Base-by-base conservation (phyloP, 345 rosid species). In the Camelina sativa region DNA sequence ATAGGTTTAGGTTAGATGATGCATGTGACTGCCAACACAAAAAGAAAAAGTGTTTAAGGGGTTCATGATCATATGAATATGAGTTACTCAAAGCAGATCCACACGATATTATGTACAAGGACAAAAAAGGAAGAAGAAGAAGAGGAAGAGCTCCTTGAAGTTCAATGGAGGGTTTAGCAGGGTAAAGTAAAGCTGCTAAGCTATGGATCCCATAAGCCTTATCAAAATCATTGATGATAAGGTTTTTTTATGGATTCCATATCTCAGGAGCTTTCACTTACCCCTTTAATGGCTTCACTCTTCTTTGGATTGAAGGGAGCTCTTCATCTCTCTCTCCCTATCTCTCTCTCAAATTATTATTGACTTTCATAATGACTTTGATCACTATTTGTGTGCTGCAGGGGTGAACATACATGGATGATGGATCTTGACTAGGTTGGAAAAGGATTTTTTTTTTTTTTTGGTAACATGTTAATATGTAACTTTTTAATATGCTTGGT, bases 251-350 rank as follows among this genome's bases (percentile, higher is more conserved):
- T 52, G 61, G 71, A 51, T 69, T 56, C 41, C 95, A 85, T 91
- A 89, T 85, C 80, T 83, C 82, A 80, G 91, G 91, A 87, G 97
- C 94, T 85, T 75, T 50, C 15, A 67, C 59, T 57, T 65, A 47
- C 67, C 77, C 79, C 34, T 74, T 30, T 81, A 84, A 67, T 0
- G 3, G 23, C 80, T 78, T 78, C 15, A 80, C 82, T 86, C 80
- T 85, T 83, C 55, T 87, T 89, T 91, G 94, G 95, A 91, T 87
- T 89, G 91, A 88, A 91, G 92, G 92, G 97, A 91, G 92, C 92
- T 91, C 97, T 85, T 77, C 85, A 63, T 62, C 75, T 69, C 23
- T 43, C 23, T 15, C 16, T 46, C 19, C 8, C 17, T n/a, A 20
- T 51, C 10, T 50, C 2, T 56, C 15, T 35, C 43, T 46, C 8